A percentile compares a stretch with the other conserved stretches of the same genome.
Evolutionary conservation across 1,284 basidiomycete species (phyloP).

Genomic region (Anthracocystis setariae): DNA sequence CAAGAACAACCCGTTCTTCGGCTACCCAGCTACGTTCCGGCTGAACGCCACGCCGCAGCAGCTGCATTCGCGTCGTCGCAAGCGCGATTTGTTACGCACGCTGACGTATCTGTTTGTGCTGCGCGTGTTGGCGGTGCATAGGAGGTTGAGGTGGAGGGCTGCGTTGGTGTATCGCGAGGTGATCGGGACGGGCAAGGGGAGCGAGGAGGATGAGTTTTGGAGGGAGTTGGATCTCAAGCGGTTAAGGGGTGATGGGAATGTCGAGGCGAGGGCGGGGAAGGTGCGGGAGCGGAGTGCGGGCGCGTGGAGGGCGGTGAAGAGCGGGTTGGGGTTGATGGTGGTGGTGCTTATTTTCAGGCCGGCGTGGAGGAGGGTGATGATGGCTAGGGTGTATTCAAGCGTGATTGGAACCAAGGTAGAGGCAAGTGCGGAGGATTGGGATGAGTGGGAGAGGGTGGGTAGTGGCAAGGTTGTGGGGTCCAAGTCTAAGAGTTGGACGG

Average conservation of each 20-base stretch:
- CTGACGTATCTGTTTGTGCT: conserved; percentile 65
- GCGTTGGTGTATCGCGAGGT: conserved; percentile 19
- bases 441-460: conserved; percentile 27
- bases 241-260: not conserved
- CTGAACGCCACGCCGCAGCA: conserved; percentile 33
- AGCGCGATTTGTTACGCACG: conserved; percentile 64
- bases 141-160: conserved; percentile 46
- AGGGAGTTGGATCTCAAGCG: conserved; percentile 22
- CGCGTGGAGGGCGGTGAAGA: conserved; percentile 5
- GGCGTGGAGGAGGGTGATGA: conserved; percentile 24
- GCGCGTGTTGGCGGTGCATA: conserved; percentile 55
- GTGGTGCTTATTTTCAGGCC: conserved; percentile 32
- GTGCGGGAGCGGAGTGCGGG: not conserved
- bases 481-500: conserved; percentile 13
- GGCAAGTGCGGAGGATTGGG: conserved; percentile 22
- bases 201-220: conserved; percentile 43
- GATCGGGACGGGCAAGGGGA: conserved; percentile 13
- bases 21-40: conserved; percentile 74
- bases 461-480: not conserved
- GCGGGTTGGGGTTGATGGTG: conserved; percentile 13
- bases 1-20: conserved; percentile 79
- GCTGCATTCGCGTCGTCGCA: conserved; percentile 52
- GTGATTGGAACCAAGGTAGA: not conserved
- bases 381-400: conserved; percentile 13
- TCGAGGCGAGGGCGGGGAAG: not conserved